Evolutionary conservation across 371 early-diverging fungal species (phyloP).

Genomic region (Lichtheimia ornata): DNA sequence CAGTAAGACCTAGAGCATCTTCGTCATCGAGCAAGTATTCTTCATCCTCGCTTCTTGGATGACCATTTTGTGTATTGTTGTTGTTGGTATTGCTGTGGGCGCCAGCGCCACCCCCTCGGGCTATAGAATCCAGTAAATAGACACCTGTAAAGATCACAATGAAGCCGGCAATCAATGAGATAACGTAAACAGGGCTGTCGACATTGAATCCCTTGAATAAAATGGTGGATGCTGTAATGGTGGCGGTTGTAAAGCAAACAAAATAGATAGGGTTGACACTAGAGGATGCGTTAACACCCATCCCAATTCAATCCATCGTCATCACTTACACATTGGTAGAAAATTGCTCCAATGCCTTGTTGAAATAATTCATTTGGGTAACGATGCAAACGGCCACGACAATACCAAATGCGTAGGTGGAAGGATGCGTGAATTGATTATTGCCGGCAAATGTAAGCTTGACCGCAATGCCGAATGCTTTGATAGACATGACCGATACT

Average conservation of each 20-base stretch:
- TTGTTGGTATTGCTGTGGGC: slow-evolving; percentile 7
- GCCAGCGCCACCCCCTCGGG: slow-evolving; percentile 31
- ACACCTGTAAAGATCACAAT: slow-evolving; percentile 91
- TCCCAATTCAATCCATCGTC: neutral
- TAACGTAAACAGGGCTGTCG: slow-evolving; percentile 71
- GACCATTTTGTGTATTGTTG: neutral
- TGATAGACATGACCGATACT: slow-evolving; percentile 88
- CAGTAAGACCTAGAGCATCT: slow-evolving; percentile 55
- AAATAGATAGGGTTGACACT: slow-evolving; percentile 90
- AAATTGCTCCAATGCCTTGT: slow-evolving; percentile 90
- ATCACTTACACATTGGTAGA: slow-evolving; percentile 76
- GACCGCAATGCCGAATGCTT: slow-evolving; percentile 90
- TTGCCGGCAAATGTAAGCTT: slow-evolving; percentile 88
- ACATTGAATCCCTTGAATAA: slow-evolving; percentile 87
- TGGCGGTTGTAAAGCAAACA: slow-evolving; percentile 92
- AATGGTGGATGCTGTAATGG: slow-evolving; percentile 84
- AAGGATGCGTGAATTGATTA: slow-evolving; percentile 86
- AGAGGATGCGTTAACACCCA: neutral
- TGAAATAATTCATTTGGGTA: slow-evolving; percentile 94
- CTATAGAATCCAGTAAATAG: slow-evolving; percentile 63
- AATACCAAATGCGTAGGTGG: slow-evolving; percentile 85
- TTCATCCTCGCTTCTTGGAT: slow-evolving; percentile 20
- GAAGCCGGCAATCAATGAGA: slow-evolving; percentile 87
- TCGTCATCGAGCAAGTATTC: slow-evolving; percentile 50
- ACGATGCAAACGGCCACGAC: slow-evolving; percentile 79